Evolutionary conservation across 2,329 filamentous ascomycete species (phyloP).

Genomic region (Trichoderma endophyticum): DNA sequence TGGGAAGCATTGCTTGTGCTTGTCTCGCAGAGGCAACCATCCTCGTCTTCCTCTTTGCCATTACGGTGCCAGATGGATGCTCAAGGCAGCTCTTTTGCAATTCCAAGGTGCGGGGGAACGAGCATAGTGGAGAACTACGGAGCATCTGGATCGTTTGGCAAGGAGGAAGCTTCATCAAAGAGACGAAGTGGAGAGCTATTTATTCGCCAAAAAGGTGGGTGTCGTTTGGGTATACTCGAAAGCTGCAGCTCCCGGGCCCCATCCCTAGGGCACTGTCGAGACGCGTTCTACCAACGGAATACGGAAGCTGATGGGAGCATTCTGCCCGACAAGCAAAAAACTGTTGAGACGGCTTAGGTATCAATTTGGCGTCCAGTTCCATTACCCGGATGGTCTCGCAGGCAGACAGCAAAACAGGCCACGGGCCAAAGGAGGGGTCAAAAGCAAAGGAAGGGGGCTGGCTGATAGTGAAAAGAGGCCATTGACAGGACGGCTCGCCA

Average conservation of each 20-base stretch:
- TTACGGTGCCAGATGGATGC: not conserved
- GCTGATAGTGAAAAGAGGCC: conserved; percentile 1
- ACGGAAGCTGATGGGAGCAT: not conserved
- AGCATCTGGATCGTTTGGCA: conserved; percentile 8
- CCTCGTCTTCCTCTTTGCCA: not conserved
- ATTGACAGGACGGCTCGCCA: not conserved
- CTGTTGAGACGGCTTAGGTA: conserved; percentile 6
- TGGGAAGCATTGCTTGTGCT: not conserved
- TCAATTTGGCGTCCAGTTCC: not conserved
- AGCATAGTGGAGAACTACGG: not conserved
- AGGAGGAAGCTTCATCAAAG: not conserved
- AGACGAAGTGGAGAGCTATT: conserved; percentile 2
- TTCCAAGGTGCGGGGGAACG: not conserved
- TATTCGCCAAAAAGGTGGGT: not conserved
- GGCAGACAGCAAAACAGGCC: not conserved
- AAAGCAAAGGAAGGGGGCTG: not conserved
- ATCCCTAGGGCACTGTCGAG: not conserved
- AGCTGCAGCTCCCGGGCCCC: not conserved
- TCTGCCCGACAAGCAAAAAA: conserved; percentile 1
- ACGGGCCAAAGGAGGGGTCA: not conserved
- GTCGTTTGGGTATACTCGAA: not conserved
- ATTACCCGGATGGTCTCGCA: conserved; percentile 8
- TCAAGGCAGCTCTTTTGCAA: not conserved
- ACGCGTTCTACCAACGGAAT: not conserved
- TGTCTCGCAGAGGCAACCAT: not conserved